Evolutionary conservation across 2,329 filamentous ascomycete genomes (phyloP).

Genomic region (Botrytis squamosa): DNA sequence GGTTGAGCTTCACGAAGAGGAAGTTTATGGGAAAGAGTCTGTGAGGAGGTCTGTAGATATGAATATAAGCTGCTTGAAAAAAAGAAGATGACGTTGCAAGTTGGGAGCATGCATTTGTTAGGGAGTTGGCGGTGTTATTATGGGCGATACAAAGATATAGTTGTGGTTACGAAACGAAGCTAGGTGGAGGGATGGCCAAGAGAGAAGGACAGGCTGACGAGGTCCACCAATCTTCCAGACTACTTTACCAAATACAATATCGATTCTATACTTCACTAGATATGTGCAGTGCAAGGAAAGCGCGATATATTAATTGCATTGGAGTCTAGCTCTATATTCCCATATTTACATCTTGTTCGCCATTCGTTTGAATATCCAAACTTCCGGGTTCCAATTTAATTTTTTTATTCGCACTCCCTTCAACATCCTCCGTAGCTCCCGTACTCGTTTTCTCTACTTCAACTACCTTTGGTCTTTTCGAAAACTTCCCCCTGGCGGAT

Average conservation of each 20-base stretch:
- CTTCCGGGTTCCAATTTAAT: constrained; percentile 14
- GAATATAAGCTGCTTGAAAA: background rate
- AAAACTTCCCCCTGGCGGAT: constrained; percentile 75
- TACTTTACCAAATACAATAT: background rate
- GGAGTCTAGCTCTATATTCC: constrained; percentile 3
- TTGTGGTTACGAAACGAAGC: background rate
- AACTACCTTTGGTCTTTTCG: constrained; percentile 29
- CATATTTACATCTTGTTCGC: constrained; percentile 18
- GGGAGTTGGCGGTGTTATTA: constrained; percentile 15
- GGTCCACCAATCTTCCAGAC: background rate
- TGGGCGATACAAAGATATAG: constrained; percentile 3
- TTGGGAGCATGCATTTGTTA: constrained; percentile 11
- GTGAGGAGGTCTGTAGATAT: constrained; percentile 42
- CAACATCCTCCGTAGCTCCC: constrained; percentile 2
- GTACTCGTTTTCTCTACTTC: constrained; percentile 18
- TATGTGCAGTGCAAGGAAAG: background rate
- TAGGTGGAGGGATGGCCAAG: background rate
- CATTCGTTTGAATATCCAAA: constrained; percentile 16
- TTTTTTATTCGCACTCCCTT: constrained; percentile 20
- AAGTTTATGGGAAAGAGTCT: constrained; percentile 99
- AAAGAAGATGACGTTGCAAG: background rate
- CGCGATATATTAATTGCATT: constrained; percentile 3
- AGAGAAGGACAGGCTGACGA: background rate
- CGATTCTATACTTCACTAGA: background rate
- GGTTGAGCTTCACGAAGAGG: constrained; percentile 97